Evolutionary conservation across 176 grass and related monocot species (phyloP).

Genomic region (Raddia guianensis): DNA sequence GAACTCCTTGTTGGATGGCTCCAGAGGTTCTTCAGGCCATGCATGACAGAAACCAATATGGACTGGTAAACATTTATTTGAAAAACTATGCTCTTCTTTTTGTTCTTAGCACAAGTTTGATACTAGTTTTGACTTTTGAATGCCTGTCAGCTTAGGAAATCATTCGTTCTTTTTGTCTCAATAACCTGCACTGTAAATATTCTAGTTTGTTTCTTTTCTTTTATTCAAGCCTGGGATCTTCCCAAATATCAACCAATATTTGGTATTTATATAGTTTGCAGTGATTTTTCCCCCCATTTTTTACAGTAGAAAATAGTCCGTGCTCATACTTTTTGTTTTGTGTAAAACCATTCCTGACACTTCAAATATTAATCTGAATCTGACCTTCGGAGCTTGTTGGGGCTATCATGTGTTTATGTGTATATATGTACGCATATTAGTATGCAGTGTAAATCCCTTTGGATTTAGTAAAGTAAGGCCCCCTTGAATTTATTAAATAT

Average conservation of each 20-base stretch:
- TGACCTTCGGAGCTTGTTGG: not conserved
- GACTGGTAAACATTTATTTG: conserved; percentile 67
- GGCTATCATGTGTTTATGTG: not conserved
- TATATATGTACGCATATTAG: not conserved
- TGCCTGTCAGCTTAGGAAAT: conserved; percentile 8
- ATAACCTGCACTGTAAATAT: not conserved
- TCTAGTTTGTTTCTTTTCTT: conserved; percentile 11
- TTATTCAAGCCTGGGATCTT: too few species aligned
- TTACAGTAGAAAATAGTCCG: conserved; percentile 4
- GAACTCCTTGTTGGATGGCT: conserved; percentile 95
- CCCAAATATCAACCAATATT: not conserved
- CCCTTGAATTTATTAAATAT: conserved; percentile 18
- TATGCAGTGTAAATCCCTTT: conserved; percentile 15
- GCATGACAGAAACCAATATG: conserved; percentile 72
- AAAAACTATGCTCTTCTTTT: not conserved
- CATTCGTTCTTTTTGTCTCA: not conserved
- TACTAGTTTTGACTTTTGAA: conserved; percentile 4
- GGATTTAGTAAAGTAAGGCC: conserved; percentile 16
- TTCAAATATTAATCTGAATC: conserved; percentile 2
- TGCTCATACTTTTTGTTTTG: not conserved
- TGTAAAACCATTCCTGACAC: not conserved
- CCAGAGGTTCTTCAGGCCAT: conserved; percentile 84
- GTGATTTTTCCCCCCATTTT: not conserved
- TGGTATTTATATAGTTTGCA: not conserved
- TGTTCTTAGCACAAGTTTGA: not conserved